Evolutionary conservation across 192 early-diverging fungal genomes (phyloP).

Genomic region (Kappamyces sp.): DNA sequence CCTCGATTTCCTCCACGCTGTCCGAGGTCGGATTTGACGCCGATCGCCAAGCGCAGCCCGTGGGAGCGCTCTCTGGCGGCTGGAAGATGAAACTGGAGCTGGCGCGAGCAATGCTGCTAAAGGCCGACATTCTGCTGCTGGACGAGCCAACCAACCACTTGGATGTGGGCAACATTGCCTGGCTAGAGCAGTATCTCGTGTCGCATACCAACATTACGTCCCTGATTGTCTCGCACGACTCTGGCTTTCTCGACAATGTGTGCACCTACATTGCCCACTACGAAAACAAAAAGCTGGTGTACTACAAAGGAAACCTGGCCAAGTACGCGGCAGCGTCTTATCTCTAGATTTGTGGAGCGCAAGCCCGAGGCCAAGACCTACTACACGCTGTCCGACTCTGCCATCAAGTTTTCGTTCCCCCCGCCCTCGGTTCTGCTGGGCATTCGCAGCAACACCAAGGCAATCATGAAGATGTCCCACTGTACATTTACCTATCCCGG

Average conservation of each 20-base stretch:
- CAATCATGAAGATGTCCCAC: constrained; percentile 72
- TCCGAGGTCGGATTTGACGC: constrained; percentile 41
- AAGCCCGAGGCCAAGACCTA: constrained; percentile 70
- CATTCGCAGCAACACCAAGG: constrained; percentile 67
- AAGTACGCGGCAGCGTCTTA: constrained; percentile 19
- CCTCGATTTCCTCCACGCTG: constrained; percentile 24
- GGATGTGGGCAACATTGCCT: constrained; percentile 70
- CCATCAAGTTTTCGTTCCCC: constrained; percentile 69
- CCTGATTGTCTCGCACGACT: constrained; percentile 79
- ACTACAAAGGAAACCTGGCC: constrained; percentile 74
- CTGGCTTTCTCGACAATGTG: constrained; percentile 69
- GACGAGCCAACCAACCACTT: constrained; percentile 93
- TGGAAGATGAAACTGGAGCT: constrained; percentile 63
- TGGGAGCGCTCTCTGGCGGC: constrained; percentile 50
- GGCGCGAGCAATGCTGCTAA: constrained; percentile 52
- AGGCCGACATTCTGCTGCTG: constrained; percentile 83
- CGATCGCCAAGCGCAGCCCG: constrained; percentile 32
- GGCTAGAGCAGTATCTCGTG: constrained; percentile 70
- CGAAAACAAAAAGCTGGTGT: constrained; percentile 68
- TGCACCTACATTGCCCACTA: constrained; percentile 77
- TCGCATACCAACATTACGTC: constrained; percentile 59
- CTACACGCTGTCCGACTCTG: constrained; percentile 65
- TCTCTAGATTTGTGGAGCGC: constrained; percentile 54
- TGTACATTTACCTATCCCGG: constrained; percentile 68
- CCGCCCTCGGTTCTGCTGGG: constrained; percentile 69